Percentiles rank a stretch among this genome's conserved stretches.
Conservation (phyloP, 306 rosid species). For the Prunus mira region DNA sequence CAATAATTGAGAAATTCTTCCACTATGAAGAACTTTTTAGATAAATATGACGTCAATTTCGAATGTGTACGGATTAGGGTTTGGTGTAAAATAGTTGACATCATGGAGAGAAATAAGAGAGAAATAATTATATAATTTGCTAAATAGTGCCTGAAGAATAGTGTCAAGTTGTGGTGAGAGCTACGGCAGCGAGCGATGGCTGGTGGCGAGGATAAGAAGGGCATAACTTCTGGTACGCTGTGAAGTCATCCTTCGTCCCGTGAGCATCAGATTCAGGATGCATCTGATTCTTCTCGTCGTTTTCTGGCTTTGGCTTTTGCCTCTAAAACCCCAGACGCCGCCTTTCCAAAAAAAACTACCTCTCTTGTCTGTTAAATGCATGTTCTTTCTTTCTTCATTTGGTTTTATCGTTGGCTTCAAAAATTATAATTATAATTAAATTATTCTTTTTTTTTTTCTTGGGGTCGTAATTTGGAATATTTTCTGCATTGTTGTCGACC, state of each 20-base stretch:
- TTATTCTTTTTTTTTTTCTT: not conserved
- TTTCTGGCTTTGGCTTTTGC: slow-evolving; percentile 20
- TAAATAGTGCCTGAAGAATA: not conserved
- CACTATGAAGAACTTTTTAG: too few species aligned
- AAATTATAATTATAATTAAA: not conserved
- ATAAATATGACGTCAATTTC: too few species aligned
- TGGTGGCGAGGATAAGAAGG: slow-evolving; percentile 4
- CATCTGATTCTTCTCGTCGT: slow-evolving; percentile 34
- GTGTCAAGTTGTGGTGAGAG: not conserved
- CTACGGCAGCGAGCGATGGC: not conserved
- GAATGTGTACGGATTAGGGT: too few species aligned
- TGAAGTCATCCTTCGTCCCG: slow-evolving; percentile 22
- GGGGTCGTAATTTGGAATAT: not conserved
- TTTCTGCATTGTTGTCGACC: not conserved
- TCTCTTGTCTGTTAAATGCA: not conserved
- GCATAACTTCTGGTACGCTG: slow-evolving; percentile 3
- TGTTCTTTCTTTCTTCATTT: not conserved
- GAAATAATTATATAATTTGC: too few species aligned
- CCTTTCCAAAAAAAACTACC: slow-evolving; percentile 6
- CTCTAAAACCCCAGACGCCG: slow-evolving; percentile 34
- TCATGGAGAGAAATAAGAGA: too few species aligned
- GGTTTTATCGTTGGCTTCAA: not conserved
- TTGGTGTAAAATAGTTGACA: too few species aligned
- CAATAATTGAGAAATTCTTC: too few species aligned
- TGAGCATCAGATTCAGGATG: slow-evolving; percentile 36